These are phyloP conservation scores for Fusarium stilboides DNA, from an alignment of 2,329 filamentous ascomycete genomes.

Conservation along the genomic window DNA sequence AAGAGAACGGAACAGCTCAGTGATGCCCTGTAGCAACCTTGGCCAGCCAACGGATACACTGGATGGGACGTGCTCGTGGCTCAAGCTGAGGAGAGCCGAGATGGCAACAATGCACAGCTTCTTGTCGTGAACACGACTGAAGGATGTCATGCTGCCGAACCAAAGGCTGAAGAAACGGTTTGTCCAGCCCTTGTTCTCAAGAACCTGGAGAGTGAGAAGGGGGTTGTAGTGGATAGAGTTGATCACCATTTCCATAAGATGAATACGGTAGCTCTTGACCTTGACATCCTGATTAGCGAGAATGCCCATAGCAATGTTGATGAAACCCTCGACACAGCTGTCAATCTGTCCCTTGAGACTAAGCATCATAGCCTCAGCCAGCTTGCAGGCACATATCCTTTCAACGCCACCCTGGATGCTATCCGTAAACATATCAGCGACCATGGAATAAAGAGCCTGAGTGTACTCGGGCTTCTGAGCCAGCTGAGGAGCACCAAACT, in stretches of 20 bases:
- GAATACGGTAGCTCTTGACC: constrained; percentile 94
- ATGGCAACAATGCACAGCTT: constrained; percentile 98
- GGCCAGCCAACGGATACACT: constrained; percentile 98
- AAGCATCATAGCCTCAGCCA: constrained; percentile 97
- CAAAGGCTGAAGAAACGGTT: constrained; percentile 99
- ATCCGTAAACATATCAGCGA: constrained; percentile 93
- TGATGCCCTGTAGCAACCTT: constrained; percentile 87
- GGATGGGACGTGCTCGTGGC: constrained; percentile 85
- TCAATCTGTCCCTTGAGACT: constrained; percentile 92
- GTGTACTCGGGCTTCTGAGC: constrained; percentile 89
- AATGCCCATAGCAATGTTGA: constrained; percentile 89
- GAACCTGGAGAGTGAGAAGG: constrained; percentile 82
- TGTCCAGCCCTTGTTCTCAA: constrained; percentile 95
- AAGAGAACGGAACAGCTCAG: constrained; percentile 91
- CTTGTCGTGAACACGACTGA: constrained; percentile 97
- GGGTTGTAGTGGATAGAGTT: constrained; percentile 99
- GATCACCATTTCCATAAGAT: constrained; percentile 99
- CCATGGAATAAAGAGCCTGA: constrained; percentile 92
- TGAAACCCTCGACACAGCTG: constrained; percentile 89
- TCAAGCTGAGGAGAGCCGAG: constrained; percentile 84
- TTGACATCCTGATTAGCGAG: constrained; percentile 83
- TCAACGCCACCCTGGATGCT: constrained; percentile 94
- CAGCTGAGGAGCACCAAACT: constrained; percentile 87
- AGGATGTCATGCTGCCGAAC: constrained; percentile 96
- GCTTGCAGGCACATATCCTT: constrained; percentile 96